Percentiles rank a stretch among this genome's conserved stretches.
Conservation (phyloP, 306 rosid species). For the Quercus berberidifolia region DNA sequence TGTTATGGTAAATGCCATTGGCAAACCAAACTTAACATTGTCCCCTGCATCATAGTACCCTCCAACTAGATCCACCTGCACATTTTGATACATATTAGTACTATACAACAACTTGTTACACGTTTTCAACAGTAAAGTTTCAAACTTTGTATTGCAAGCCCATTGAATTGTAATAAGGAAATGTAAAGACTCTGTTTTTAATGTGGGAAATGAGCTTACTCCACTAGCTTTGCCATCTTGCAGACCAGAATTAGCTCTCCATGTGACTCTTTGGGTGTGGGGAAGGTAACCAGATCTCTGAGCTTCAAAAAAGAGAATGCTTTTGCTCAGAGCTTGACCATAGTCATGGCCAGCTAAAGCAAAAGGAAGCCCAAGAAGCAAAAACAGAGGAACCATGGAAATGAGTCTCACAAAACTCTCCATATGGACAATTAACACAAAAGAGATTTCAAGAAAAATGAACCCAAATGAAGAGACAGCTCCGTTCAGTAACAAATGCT, state of each 20-base stretch:
- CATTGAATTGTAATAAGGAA: too few relatives aligned
- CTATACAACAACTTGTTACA: neutral
- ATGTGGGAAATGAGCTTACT: slow-evolving; percentile 28
- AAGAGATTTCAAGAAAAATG: neutral
- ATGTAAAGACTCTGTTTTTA: neutral
- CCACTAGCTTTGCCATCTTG: slow-evolving; percentile 89
- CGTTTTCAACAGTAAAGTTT: neutral
- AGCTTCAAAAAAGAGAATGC: slow-evolving; percentile 93
- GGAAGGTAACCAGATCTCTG: slow-evolving; percentile 96
- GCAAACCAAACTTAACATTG: slow-evolving; percentile 93
- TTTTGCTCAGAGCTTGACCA: slow-evolving; percentile 74
- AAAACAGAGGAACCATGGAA: slow-evolving; percentile 36
- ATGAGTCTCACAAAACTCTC: slow-evolving; percentile 34
- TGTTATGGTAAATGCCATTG: slow-evolving; percentile 95
- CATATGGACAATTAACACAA: slow-evolving; percentile 28
- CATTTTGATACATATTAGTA: neutral
- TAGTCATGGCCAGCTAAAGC: slow-evolving; percentile 76
- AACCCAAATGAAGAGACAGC: slow-evolving; percentile 5
- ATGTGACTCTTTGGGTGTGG: slow-evolving; percentile 70
- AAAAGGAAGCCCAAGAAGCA: slow-evolving; percentile 35
- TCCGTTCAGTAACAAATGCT: neutral
- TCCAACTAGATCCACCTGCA: slow-evolving; percentile 90
- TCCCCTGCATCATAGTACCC: slow-evolving; percentile 99
- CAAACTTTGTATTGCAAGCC: neutral
- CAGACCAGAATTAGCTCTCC: slow-evolving; percentile 88